Conservation (phyloP, 306 rosid species). For the Cyclanthera cordifolia region DNA sequence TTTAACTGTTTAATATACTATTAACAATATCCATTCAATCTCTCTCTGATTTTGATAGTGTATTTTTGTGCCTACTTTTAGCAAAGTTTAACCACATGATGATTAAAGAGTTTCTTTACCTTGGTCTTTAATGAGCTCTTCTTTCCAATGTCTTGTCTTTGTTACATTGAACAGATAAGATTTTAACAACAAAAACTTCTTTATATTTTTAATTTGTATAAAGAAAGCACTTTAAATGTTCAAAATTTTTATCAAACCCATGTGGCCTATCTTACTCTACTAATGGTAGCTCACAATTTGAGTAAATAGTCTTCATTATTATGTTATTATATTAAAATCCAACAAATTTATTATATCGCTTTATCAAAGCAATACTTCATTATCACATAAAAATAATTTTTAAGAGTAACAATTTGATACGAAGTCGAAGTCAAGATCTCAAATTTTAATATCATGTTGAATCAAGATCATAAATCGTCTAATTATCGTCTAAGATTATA, state of each 20-base stretch:
- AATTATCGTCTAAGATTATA: too few species aligned
- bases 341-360: too few species aligned
- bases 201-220: not conserved
- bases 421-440: too few species aligned
- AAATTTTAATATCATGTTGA: too few species aligned
- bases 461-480: too few species aligned
- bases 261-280: not conserved
- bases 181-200: constrained; percentile 13
- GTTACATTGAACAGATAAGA: constrained; percentile 12
- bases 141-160: constrained; percentile 14
- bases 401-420: not conserved
- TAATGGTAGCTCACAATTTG: not conserved
- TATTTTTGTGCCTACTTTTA: constrained; percentile 15
- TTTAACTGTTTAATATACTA: not conserved
- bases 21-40: constrained; percentile 5
- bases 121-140: not conserved
- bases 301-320: not conserved
- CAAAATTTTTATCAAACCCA: not conserved
- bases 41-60: constrained; percentile 22
- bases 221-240: not conserved
- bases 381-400: not conserved
- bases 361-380: not conserved
- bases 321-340: not conserved
- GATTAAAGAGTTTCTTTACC: constrained; percentile 13
- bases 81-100: constrained; percentile 29